Evolutionary conservation across 1,139 yeast genomes (phyloP), one percentile per base, ranked within the genome.

Genomic region (Pneumocystis wakefieldiae): DNA sequence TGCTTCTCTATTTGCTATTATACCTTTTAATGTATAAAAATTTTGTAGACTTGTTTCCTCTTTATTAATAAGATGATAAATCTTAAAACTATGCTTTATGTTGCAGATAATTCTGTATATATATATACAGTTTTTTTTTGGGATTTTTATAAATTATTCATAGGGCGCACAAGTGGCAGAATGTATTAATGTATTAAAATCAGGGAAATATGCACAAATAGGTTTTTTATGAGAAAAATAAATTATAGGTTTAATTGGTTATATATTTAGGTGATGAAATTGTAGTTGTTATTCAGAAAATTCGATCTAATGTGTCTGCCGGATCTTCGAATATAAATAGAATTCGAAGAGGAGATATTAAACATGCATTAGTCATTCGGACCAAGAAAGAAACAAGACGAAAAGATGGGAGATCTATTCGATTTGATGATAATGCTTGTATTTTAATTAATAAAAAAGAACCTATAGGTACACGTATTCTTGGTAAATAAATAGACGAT

Each of bases 371-470:
- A 35, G 87, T 92, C 59, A 97, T 90, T 29, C 85, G 98, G 73
- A 89, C 97, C 1, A 89, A 85, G 76, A 91, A 92, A 68, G 91
- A 90, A 41, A 83, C 85, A 66, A 82, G 81, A 73, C 83, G 99
- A 73, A 80, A 85, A 1, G 97, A 94, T 72, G 99, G 99, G 1
- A 81, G 95, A 7, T 83, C 84, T 32, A 80, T 92, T 57, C 79
- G 89, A 69, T 92, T 92, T 73, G 97, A 92, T 73, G 99, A 92
- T 75, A 92, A 92, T 74, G 98, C 98, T 0, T 91, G 97, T 77
- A 97, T 94, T 48, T 80, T 92, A 72, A 83, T 92, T 67, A 91
- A 92, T 76, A 85, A 85, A 68, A 89, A 90, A 36, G 98, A 94
- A 72, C 97, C 97, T 8, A 80, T 92, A 64, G 99, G 98, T 14